Conservation (phyloP, 495 filamentous ascomycete species). For the Umbilicaria muhlenbergii region DNA sequence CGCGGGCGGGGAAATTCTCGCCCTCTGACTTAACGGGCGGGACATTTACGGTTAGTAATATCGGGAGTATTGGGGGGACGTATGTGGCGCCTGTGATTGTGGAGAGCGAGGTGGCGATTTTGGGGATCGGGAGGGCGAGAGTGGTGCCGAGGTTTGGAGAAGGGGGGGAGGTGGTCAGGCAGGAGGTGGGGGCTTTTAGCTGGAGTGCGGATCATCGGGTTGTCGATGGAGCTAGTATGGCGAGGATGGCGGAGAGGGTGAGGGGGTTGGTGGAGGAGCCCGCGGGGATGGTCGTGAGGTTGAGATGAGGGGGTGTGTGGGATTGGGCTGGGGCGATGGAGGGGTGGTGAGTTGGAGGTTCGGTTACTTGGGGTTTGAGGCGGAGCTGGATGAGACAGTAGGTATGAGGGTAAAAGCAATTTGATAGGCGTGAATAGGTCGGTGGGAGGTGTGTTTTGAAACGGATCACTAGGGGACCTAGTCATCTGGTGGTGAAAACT, state of each 20-base stretch:
- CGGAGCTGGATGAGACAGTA: no score
- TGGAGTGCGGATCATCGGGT: conserved; percentile 96
- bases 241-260: conserved; percentile 70
- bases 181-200: conserved; percentile 68
- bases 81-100: conserved; percentile 87
- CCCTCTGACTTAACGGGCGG: conserved; percentile 67
- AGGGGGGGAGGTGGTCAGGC: conserved; percentile 38
- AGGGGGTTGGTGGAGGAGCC: conserved; percentile 65
- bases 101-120: conserved; percentile 67
- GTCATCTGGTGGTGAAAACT: no score
- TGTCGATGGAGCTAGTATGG: conserved; percentile 88
- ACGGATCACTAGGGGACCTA: no score
- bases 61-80: conserved; percentile 90
- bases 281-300: conserved; percentile 56
- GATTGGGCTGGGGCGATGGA: background rate
- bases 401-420: no score
- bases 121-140: conserved; percentile 72
- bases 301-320: conserved; percentile 22
- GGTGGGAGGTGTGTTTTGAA: no score
- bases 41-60: conserved; percentile 92
- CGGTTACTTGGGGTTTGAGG: no score
- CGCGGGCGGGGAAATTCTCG: conserved; percentile 55
- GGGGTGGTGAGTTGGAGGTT: no score
- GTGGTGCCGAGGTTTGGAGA: conserved; percentile 54
- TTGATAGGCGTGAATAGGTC: no score